Conservation (phyloP, 2,329 filamentous ascomycete species). For the Verticillium tricorpus region DNA sequence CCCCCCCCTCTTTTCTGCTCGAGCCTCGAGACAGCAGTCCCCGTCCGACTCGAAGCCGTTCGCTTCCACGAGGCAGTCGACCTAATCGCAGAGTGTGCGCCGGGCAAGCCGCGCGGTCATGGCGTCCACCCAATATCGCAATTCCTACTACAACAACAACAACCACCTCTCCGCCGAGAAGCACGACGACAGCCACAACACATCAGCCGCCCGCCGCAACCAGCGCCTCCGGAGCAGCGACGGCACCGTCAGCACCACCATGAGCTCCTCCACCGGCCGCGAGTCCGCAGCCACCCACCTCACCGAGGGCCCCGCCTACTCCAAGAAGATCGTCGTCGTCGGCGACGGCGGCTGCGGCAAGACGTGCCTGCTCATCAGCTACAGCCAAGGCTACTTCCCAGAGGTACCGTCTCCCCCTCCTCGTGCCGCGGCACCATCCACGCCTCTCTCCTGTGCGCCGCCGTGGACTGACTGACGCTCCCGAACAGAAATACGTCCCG, state of each 20-base stretch:
- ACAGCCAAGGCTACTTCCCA: conserved; percentile 97
- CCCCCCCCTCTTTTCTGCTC: neutral
- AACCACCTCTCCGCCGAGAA: conserved; percentile 29
- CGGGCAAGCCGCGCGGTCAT: conserved; percentile 26
- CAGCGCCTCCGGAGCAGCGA: conserved; percentile 71
- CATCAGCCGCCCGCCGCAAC: conserved; percentile 34
- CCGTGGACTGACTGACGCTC: neutral
- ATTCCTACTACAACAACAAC: conserved; percentile 43
- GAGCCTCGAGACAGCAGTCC: neutral
- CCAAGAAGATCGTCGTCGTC: conserved; percentile 98
- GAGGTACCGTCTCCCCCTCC: conserved; percentile 59
- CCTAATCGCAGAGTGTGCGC: neutral
- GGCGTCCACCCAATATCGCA: conserved; percentile 49
- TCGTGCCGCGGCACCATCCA: neutral
- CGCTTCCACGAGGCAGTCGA: conserved; percentile 1
- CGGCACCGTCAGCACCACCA: conserved; percentile 82
- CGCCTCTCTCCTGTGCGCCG: too few species aligned
- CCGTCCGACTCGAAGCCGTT: neutral
- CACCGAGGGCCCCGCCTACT: conserved; percentile 88
- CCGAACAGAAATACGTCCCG: conserved; percentile 89
- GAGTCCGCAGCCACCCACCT: conserved; percentile 79
- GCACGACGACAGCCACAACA: conserved; percentile 32
- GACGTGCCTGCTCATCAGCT: conserved; percentile 97
- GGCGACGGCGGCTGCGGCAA: conserved; percentile 98
- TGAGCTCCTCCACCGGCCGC: conserved; percentile 68